Evolutionary conservation across 305 asterid genomes (phyloP).

Genomic region (Rubia tinctorum): DNA sequence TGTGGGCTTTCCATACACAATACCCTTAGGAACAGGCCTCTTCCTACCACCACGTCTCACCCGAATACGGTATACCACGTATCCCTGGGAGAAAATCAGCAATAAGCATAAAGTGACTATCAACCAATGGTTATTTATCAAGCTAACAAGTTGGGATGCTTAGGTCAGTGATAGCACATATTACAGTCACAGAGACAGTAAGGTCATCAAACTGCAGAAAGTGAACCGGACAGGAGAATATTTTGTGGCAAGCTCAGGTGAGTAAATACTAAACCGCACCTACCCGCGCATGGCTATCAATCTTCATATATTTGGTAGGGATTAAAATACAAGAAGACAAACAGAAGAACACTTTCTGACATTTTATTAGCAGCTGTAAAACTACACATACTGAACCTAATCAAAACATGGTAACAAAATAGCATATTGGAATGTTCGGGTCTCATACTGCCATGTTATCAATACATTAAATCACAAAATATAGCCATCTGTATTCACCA

Average conservation of each 20-base stretch:
- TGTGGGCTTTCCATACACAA: slow-evolving; percentile 13
- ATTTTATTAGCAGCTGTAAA: neutral
- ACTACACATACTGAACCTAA: neutral
- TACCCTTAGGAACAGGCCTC: slow-evolving; percentile 12
- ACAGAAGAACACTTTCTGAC: neutral
- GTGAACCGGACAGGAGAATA: neutral
- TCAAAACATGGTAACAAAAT: neutral
- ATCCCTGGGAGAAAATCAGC: slow-evolving; percentile 5
- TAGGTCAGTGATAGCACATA: neutral
- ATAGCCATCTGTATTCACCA: no score
- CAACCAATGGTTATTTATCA: neutral
- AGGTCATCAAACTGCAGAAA: neutral
- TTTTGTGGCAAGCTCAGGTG: neutral
- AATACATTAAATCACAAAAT: neutral
- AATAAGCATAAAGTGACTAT: neutral
- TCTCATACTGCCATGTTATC: neutral
- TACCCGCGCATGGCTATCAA: no score
- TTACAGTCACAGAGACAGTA: neutral
- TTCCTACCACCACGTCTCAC: slow-evolving; percentile 13
- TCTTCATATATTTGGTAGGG: neutral
- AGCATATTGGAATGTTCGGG: slow-evolving; percentile 5
- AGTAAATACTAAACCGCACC: no score
- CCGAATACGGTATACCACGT: slow-evolving; percentile 5
- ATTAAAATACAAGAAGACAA: neutral
- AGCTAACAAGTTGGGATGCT: neutral